A percentile compares a stretch with the other conserved stretches of the same genome.
Evolutionary conservation across 73 alveolate genomes (phyloP).

Genomic region (Blepharisma stoltei): DNA sequence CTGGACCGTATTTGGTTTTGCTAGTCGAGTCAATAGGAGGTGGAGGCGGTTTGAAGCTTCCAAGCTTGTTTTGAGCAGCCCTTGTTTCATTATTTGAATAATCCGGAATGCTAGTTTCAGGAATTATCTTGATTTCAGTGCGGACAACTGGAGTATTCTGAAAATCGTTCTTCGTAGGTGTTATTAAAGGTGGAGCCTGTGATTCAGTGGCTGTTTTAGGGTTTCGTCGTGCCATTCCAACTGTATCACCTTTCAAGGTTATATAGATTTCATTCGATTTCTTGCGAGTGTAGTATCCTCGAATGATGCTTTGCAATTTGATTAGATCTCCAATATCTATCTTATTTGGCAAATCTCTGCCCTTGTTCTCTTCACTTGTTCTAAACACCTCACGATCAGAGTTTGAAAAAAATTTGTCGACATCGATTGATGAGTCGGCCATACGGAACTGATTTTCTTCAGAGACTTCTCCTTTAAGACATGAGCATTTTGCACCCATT

Average conservation of each 20-base stretch:
- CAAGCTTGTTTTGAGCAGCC: background rate
- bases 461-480: background rate
- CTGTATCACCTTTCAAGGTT: no score
- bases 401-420: background rate
- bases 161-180: background rate
- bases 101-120: background rate
- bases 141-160: background rate
- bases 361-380: no score
- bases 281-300: background rate
- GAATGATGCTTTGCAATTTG: background rate
- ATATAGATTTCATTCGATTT: background rate
- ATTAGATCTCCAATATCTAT: background rate
- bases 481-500: constrained; percentile 10
- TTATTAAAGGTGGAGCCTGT: background rate
- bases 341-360: no score
- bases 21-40: background rate
- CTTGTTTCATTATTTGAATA: constrained; percentile 4
- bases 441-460: constrained; percentile 3
- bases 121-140: background rate
- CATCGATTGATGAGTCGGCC: background rate
- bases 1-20: background rate
- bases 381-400: background rate
- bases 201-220: background rate
- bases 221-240: no score
- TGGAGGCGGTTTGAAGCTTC: background rate